Evolutionary conservation across 805 yeast species (phyloP).

Genomic region (Cyberlindnera xishuangbannaensis): DNA sequence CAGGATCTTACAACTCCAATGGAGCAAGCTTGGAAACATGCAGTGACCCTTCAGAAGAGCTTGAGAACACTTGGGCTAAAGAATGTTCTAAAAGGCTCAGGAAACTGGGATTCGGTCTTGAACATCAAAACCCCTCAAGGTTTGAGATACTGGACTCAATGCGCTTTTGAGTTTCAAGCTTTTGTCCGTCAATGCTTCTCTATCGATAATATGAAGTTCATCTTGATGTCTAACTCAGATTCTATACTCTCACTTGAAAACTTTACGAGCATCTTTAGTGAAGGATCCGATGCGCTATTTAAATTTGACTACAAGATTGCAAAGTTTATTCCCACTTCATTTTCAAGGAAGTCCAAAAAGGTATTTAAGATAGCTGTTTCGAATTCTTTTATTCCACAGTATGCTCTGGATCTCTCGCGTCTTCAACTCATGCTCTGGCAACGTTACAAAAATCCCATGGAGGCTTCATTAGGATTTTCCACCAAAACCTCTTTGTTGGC

Average conservation of each 20-base stretch:
- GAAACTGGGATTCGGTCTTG: slow-evolving; percentile 22
- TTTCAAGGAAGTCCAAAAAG: background rate
- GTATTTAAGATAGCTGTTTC: slow-evolving; percentile 10
- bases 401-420: slow-evolving; percentile 25
- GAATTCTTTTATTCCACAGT: slow-evolving; percentile 33
- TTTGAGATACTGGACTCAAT: slow-evolving; percentile 37
- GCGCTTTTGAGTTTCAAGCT: slow-evolving; percentile 31
- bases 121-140: slow-evolving; percentile 27
- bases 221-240: slow-evolving; percentile 28
- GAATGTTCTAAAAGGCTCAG: slow-evolving; percentile 40
- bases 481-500: slow-evolving; percentile 26
- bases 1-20: slow-evolving; percentile 36
- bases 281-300: slow-evolving; percentile 34
- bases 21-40: slow-evolving; percentile 41
- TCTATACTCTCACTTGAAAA: background rate
- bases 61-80: slow-evolving; percentile 25
- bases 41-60: slow-evolving; percentile 35
- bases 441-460: slow-evolving; percentile 23
- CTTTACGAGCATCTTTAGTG: background rate
- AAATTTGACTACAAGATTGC: slow-evolving; percentile 35
- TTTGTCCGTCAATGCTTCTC: slow-evolving; percentile 29
- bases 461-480: slow-evolving; percentile 29
- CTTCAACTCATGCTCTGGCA: slow-evolving; percentile 23
- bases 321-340: slow-evolving; percentile 6
- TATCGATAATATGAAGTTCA: slow-evolving; percentile 28